These are phyloP conservation scores for Durusdinium trenchii DNA, from an alignment of 73 alveolate genomes.

Conservation along the genomic window DNA sequence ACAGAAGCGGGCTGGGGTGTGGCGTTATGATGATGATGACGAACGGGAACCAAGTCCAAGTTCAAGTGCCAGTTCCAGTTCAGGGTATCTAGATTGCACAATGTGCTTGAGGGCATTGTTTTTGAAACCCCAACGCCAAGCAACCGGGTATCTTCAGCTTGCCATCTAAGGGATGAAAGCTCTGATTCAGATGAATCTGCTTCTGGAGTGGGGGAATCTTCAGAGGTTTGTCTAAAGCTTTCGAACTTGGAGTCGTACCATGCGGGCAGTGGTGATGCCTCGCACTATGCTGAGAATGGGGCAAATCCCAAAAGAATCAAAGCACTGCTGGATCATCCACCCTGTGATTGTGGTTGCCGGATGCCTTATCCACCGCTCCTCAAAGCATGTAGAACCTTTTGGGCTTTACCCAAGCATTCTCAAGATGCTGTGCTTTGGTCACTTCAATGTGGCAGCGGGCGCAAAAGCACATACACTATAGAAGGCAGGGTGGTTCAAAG, in stretches of 20 bases:
- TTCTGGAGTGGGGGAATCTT: background rate
- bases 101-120: background rate
- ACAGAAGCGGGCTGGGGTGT: background rate
- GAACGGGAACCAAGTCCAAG: too few relatives aligned
- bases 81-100: background rate
- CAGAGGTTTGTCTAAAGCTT: background rate
- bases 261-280: background rate
- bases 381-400: background rate
- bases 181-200: background rate
- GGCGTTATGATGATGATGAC: background rate
- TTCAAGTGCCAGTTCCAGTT: background rate
- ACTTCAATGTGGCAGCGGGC: background rate
- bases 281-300: background rate
- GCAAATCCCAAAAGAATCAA: background rate
- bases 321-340: background rate
- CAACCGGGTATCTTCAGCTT: too few relatives aligned
- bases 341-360: background rate
- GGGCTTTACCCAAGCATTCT: background rate
- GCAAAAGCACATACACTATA: background rate
- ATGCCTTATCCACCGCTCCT: background rate
- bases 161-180: constrained; percentile 21
- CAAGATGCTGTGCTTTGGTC: constrained; percentile 34
- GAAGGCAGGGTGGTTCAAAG: background rate
- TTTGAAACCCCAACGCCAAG: too few relatives aligned
- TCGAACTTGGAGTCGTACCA: background rate